Base-by-base conservation (phyloP, 1,139 yeast genomes). In the Geotrichum histeridarum region DNA sequence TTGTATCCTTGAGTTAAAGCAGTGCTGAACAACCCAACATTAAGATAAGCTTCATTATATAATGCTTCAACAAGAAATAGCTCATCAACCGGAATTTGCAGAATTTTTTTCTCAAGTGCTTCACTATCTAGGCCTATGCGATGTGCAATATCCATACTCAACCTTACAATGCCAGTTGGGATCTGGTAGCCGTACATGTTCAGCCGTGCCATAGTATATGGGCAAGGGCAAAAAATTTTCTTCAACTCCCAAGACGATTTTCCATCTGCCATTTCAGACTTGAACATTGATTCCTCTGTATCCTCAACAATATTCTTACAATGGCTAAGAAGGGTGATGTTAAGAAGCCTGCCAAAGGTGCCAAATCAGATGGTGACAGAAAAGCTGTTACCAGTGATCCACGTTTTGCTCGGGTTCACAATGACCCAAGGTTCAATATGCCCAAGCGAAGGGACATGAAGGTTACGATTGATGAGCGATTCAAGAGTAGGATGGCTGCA, bases 391-490 rank as follows among this genome's bases (percentile, higher is more conserved):
- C 83, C 1, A 65, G 70, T 2, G 97, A 90, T 70, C 78, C 83
- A 15, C 80, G 99, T 67, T 93, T 93, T 71, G 73, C 86, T 18
- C 75, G 84, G 4, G 86, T 91, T 5, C 90, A 86, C 64, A 82
- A 79, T 61, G 99, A 94, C 70, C 98, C 99, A 2, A 78, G 96
- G 61, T 93, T 93, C 73, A 84, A 81, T 60, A 72, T 81, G 43
- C 93, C 96, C 3, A 83, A 78, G 62, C 77, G 78, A 67, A 83
- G 82, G 63, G 83, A 84, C 59, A 73, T 84, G 60, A 86, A 85
- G 68, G 86, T 89, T 44, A 82, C 86, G 63, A 78, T 94, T 43
- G 99, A 93, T 71, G 86, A 83, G 56, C 82, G 99, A 70, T 93
- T 93, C 70, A 82, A 83, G 61, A 81, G 81, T 62, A 71, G 70